Evolutionary conservation across 352 stramenopile species (phyloP).

Genomic region (Pythium phragmitis): DNA sequence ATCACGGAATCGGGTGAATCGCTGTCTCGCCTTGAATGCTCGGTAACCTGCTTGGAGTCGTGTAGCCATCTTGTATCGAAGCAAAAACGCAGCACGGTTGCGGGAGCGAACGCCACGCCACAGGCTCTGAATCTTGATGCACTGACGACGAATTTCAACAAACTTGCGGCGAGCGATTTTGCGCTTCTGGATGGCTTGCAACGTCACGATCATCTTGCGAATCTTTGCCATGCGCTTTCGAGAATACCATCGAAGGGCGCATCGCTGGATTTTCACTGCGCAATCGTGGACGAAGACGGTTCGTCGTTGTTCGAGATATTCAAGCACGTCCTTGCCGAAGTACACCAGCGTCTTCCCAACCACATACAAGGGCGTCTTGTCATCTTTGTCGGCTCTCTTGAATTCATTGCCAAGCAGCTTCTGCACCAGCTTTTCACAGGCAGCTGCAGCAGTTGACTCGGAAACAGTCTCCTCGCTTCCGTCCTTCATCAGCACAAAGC

Average conservation of each 20-base stretch:
- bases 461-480: slow-evolving; percentile 24
- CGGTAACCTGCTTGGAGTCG: slow-evolving; percentile 62
- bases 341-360: slow-evolving; percentile 91
- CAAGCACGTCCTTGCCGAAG: slow-evolving; percentile 92
- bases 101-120: slow-evolving; percentile 72
- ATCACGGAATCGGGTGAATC: slow-evolving; percentile 54
- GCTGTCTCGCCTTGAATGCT: slow-evolving; percentile 42
- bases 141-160: slow-evolving; percentile 38
- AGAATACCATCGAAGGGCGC: slow-evolving; percentile 52
- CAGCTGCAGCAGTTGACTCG: slow-evolving; percentile 54
- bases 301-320: slow-evolving; percentile 84
- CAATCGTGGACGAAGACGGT: slow-evolving; percentile 72
- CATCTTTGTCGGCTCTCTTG: slow-evolving; percentile 34
- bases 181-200: slow-evolving; percentile 60
- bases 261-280: slow-evolving; percentile 62
- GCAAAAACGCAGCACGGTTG: slow-evolving; percentile 48
- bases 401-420: slow-evolving; percentile 52
- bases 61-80: slow-evolving; percentile 57
- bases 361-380: slow-evolving; percentile 57
- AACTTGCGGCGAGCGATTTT: slow-evolving; percentile 47
- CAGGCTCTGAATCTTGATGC: slow-evolving; percentile 65
- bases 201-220: slow-evolving; percentile 45
- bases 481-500: slow-evolving; percentile 76
- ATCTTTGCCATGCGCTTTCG: slow-evolving; percentile 49
- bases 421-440: slow-evolving; percentile 58